Evolutionary conservation across 441 rosid genomes (phyloP), one percentile per base, ranked within the genome.

Genomic region (Populus trichocarpa): DNA sequence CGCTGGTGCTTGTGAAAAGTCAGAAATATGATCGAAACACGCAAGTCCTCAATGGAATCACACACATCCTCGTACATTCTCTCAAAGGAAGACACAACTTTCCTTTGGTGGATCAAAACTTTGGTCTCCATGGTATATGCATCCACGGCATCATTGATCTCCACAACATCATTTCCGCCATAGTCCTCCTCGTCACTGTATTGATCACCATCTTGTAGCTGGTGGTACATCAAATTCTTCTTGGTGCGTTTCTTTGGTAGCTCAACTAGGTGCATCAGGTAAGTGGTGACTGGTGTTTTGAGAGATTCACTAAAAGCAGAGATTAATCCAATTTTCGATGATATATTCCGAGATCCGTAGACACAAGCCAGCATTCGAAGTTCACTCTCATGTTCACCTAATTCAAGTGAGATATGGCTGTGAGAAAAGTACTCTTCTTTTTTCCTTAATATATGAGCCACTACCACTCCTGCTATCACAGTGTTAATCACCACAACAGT

Each of bases 1-100:
- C 97, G 81, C 75, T 93, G 99, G 81, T 93, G 98, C 84, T 93
- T 95, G 84, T 95, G 99, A 75, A 95, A 95, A 0, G 98, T 91
- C 22, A 95, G 85, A 65, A 93, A 81, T 59, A 95, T 84, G 16
- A 93, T 89, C 3, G 96, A 88, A 2, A 84, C 89, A 11, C 95
- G 88, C 5, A 91, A 87, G 80, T 95, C 96, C 86, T 90, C 97
- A 1, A 88, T 92, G 0, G 73, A 75, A 59, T 87, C 85, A 69
- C 97, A 93, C 2, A 95, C 88, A 74, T 95, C 98, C 78, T 89
- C 91, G 16, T 88, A 88, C 88, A 93, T 86, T 63, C 22, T 83
- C 22, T 83, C 75, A 70, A 87, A 84, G 5, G 80, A 77, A 10
- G 96, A 87, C 4, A 95, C 99, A 10, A 88, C 84, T 76, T 92